Percentiles rank a stretch among this genome's conserved stretches.
These are phyloP conservation scores for Fusarium sp. DNA, from an alignment of 2,329 filamentous ascomycete genomes.

Conservation along the genomic window DNA sequence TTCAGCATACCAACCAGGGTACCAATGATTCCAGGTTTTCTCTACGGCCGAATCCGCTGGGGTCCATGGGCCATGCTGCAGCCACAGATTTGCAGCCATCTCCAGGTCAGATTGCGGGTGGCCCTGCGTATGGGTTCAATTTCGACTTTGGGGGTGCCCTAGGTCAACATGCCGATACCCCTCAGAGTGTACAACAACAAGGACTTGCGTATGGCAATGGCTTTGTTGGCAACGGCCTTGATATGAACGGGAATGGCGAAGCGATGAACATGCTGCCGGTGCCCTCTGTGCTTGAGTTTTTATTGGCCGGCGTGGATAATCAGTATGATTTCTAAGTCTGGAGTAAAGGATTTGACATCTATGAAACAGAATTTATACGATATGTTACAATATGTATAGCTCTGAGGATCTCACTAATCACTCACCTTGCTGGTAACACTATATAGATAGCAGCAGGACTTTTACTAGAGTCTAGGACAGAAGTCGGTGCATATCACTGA, in stretches of 20 bases:
- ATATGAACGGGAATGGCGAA: slow-evolving; percentile 18
- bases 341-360: no score
- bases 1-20: slow-evolving; percentile 7
- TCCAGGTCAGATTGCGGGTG: slow-evolving; percentile 1
- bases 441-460: no score
- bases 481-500: no score
- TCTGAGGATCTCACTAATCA: no score
- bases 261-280: slow-evolving; percentile 41
- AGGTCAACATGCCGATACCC: slow-evolving; percentile 1
- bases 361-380: no score
- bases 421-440: no score
- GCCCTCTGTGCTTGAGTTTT: slow-evolving; percentile 47
- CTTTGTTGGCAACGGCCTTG: slow-evolving; percentile 28
- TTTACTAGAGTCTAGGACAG: no score
- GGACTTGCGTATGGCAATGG: slow-evolving; percentile 26
- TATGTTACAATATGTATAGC: no score
- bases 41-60: slow-evolving; percentile 31
- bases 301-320: slow-evolving; percentile 48
- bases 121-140: slow-evolving; percentile 28
- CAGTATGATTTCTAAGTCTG: slow-evolving; percentile 39
- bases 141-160: slow-evolving; percentile 25
- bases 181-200: slow-evolving; percentile 19
- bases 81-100: slow-evolving; percentile 20
- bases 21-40: slow-evolving; percentile 28
- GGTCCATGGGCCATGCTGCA: slow-evolving; percentile 9